Conservation (phyloP, 176 grass and related monocot genomes). For the Pontederia crassipes region DNA sequence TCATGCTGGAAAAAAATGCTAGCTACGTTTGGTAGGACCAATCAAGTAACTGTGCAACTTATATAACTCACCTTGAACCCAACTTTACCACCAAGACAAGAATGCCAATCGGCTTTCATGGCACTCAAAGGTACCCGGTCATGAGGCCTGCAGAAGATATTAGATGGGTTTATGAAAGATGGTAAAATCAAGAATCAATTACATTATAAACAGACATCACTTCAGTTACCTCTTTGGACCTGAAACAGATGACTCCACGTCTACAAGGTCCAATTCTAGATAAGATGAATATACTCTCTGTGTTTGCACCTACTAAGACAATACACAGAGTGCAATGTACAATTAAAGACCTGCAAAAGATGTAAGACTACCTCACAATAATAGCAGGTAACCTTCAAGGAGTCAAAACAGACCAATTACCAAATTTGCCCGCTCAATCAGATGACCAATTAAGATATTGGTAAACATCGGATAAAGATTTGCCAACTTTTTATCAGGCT, state of each 20-base stretch:
- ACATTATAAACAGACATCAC: neutral
- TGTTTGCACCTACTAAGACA: constrained; percentile 1
- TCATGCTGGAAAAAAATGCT: no score
- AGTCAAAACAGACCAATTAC: neutral
- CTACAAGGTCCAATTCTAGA: constrained; percentile 17
- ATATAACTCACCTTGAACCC: constrained; percentile 16
- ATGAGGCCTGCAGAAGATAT: constrained; percentile 7
- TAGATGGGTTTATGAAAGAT: neutral
- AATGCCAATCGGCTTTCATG: constrained; percentile 23
- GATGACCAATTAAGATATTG: no score
- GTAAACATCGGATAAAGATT: no score
- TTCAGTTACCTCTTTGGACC: constrained; percentile 15
- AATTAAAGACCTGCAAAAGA: neutral
- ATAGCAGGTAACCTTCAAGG: neutral
- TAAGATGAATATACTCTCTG: constrained; percentile 21
- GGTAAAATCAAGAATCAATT: neutral
- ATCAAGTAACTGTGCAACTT: no score
- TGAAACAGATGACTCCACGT: constrained; percentile 18
- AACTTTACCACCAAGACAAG: constrained; percentile 20
- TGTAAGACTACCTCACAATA: neutral
- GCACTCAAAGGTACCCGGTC: constrained; percentile 22
- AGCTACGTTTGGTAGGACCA: no score
- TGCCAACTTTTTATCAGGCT: no score
- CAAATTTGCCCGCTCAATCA: no score
- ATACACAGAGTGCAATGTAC: neutral